Evolutionary conservation across 163 green algal genomes (phyloP), one percentile per base, ranked within the genome.

Genomic region (Prototheca cutis): DNA sequence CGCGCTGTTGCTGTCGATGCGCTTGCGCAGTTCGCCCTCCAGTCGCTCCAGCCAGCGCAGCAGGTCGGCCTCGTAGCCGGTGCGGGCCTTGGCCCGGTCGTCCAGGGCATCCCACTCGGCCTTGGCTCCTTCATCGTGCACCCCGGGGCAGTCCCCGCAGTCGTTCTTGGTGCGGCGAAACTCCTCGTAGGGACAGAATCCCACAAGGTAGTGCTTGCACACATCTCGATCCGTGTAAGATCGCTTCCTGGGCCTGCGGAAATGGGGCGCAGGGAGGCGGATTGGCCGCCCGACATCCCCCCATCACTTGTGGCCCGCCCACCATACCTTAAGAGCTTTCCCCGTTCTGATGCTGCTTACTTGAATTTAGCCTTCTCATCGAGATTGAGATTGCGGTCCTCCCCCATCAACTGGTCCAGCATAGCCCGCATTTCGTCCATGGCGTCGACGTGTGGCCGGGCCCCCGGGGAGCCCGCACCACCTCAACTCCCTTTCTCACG

Each of bases 181-280:
- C 47, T 79, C 73, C 61, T 80, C 70, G 21, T 75, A 69, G 6
- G 72, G 72, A 48, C 74, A 81, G 39, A 81, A 75, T 31, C 74
- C 74, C 39, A 48, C 66, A 6, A 82, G 27, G 52, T 66, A 71
- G 49, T 65, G 72, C 29, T 77, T 77, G 65, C 74, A 82, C 0
- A 82, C 58, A 6, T 77, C 60, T 4, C 54, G n/a, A 36, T 81
- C 74, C 27, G 4, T 49, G 30, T 66, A 68, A 18, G 55, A 58
- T 4, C 58, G 48, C 30, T 59, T 55, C 17, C 62, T 55, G 19
- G 3, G 67, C 45, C 68, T 61, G 55, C 36, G 8, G 21, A n/a
- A 27, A 15, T 15, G 21, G 15, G 47, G 21, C 8, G 15, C 21
- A 15, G 47, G 47, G 25, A 28, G 47, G 47, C 21, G 47, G 47